phyloP scores from a whole-genome alignment of 2,329 filamentous ascomycete species.

The Penicillium sp. region DNA sequence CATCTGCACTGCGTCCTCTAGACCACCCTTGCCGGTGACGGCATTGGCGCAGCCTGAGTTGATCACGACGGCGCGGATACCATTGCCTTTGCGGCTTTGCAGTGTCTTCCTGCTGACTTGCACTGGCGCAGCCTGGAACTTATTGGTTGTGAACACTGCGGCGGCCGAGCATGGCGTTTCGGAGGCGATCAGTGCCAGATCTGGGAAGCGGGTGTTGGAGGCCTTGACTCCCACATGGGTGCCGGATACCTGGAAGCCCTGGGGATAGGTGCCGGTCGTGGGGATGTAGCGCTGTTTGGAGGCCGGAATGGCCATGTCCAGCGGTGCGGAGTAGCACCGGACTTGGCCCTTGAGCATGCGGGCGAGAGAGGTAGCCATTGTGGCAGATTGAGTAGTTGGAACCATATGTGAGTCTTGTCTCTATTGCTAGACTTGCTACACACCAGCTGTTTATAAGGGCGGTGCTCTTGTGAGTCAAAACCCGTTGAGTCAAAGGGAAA shows the following conservation, averaged over 20 bases:
- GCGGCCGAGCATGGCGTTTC: slow-evolving; percentile 82
- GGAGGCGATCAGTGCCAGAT: slow-evolving; percentile 84
- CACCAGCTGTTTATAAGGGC: not conserved
- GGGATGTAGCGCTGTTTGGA: slow-evolving; percentile 91
- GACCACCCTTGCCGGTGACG: slow-evolving; percentile 84
- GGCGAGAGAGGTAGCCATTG: slow-evolving; percentile 35
- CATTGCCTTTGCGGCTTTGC: slow-evolving; percentile 63
- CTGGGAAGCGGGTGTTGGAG: slow-evolving; percentile 85
- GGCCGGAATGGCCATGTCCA: slow-evolving; percentile 61
- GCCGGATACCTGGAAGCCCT: slow-evolving; percentile 83
- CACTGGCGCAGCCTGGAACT: slow-evolving; percentile 95
- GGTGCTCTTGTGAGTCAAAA: slow-evolving; percentile 15
- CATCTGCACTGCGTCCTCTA: slow-evolving; percentile 87
- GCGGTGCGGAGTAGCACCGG: slow-evolving; percentile 47
- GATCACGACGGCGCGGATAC: slow-evolving; percentile 78
- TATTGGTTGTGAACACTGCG: slow-evolving; percentile 96
- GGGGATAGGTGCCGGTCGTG: slow-evolving; percentile 78
- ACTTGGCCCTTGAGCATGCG: slow-evolving; percentile 42
- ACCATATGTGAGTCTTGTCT: slow-evolving; percentile 22
- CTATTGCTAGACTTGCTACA: slow-evolving; percentile 3
- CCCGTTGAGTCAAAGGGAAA: slow-evolving; percentile 8
- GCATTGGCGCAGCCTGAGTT: slow-evolving; percentile 98
- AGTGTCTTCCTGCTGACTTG: slow-evolving; percentile 77
- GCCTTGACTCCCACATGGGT: slow-evolving; percentile 92
- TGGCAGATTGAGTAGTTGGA: slow-evolving; percentile 28